A percentile compares a stretch with the other conserved stretches of the same genome.
Conservation (phyloP, 331 rosid genomes). For the Stylosanthes scabra region DNA sequence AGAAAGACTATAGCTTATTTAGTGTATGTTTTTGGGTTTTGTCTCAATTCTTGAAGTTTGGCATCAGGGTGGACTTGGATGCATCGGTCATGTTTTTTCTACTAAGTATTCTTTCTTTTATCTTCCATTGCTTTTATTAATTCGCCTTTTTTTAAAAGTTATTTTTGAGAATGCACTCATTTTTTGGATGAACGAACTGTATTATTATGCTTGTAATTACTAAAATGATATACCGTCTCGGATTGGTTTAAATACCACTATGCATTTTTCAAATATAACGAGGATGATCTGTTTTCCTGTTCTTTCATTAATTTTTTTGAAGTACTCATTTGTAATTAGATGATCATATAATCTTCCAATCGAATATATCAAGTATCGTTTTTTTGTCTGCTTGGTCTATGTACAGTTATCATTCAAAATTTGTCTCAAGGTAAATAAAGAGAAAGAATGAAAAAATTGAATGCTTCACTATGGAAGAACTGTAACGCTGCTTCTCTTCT, state of each 20-base stretch:
- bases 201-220: conserved; percentile 36
- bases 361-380: too few relatives aligned
- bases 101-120: conserved; percentile 59
- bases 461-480: too few relatives aligned
- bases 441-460: too few relatives aligned
- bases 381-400: too few relatives aligned
- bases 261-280: conserved; percentile 15
- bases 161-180: conserved; percentile 45
- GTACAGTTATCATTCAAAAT: too few relatives aligned
- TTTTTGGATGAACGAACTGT: conserved; percentile 57
- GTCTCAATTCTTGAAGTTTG: conserved; percentile 40
- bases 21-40: conserved; percentile 47
- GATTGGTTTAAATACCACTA: conserved; percentile 25
- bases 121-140: conserved; percentile 29
- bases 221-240: conserved; percentile 24
- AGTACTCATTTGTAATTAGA: too few relatives aligned
- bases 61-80: conserved; percentile 58
- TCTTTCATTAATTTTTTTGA: too few relatives aligned
- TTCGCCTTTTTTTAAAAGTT: not conserved
- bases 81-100: conserved; percentile 50
- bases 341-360: too few relatives aligned
- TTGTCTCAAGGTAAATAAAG: too few relatives aligned
- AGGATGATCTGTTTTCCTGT: not conserved
- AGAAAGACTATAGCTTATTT: conserved; percentile 59
- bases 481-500: too few relatives aligned